phyloP scores from a whole-genome alignment of 208 protist genomes.

The Leishmania tropica region DNA sequence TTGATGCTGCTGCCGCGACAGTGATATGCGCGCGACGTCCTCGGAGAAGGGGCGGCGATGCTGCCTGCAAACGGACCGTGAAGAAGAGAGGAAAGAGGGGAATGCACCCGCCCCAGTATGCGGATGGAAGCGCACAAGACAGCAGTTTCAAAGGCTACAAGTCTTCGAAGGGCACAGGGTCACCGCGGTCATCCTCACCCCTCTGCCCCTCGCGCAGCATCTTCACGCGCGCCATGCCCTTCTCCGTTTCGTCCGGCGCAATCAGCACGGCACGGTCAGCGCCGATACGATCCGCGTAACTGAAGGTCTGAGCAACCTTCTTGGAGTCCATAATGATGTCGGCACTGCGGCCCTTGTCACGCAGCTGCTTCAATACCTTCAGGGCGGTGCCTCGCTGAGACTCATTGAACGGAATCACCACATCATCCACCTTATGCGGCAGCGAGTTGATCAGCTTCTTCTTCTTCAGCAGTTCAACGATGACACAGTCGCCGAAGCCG shows the following conservation, averaged over 20 bases:
- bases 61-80: not conserved
- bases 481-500: slow-evolving; percentile 97
- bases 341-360: slow-evolving; percentile 72
- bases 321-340: slow-evolving; percentile 95
- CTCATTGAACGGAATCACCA: slow-evolving; percentile 94
- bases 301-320: slow-evolving; percentile 91
- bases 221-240: slow-evolving; percentile 91
- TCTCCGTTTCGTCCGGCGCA: slow-evolving; percentile 93
- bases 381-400: slow-evolving; percentile 87
- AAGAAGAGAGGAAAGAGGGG: slow-evolving; percentile 17
- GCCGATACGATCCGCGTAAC: slow-evolving; percentile 95
- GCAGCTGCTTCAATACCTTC: slow-evolving; percentile 72
- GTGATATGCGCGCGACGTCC: not conserved
- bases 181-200: slow-evolving; percentile 65
- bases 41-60: not conserved
- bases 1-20: not conserved
- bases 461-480: slow-evolving; percentile 93
- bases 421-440: slow-evolving; percentile 73
- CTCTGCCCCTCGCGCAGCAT: slow-evolving; percentile 82
- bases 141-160: slow-evolving; percentile 21
- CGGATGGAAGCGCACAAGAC: not conserved
- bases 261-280: slow-evolving; percentile 90
- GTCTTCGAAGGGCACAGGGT: slow-evolving; percentile 55
- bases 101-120: slow-evolving; percentile 1
- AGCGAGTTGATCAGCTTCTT: slow-evolving; percentile 83